Conservation (phyloP, 1,284 basidiomycete genomes). For the Waitea zeae region DNA sequence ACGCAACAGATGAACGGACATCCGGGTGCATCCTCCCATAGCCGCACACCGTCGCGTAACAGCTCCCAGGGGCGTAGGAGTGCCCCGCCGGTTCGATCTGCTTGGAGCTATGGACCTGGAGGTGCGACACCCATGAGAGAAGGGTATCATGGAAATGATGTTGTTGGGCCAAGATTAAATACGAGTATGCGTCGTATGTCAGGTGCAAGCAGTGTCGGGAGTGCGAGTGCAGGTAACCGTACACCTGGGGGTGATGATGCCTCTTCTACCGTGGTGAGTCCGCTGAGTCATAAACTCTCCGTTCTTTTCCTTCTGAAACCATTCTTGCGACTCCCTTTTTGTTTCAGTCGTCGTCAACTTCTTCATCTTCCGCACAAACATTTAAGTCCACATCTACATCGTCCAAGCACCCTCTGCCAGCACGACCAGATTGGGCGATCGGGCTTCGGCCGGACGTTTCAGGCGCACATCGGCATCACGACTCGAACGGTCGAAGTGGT, state of each 20-base stretch:
- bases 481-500: constrained; percentile 23
- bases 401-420: constrained; percentile 60
- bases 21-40: not conserved
- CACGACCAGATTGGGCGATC: constrained; percentile 73
- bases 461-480: constrained; percentile 24
- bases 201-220: constrained; percentile 26
- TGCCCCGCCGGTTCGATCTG: constrained; percentile 27
- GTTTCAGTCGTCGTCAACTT: constrained; percentile 45
- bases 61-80: too few species aligned
- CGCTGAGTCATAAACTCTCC: constrained; percentile 6
- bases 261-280: constrained; percentile 53
- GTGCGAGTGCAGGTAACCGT: constrained; percentile 32
- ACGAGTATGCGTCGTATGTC: constrained; percentile 25
- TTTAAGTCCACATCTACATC: constrained; percentile 49
- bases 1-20: too few species aligned
- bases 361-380: constrained; percentile 58
- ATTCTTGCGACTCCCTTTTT: constrained; percentile 3
- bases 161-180: constrained; percentile 46
- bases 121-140: constrained; percentile 21
- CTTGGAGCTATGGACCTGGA: constrained; percentile 58
- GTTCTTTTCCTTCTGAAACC: constrained; percentile 3
- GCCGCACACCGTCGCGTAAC: constrained; percentile 8
- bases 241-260: constrained; percentile 61
- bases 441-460: constrained; percentile 50
- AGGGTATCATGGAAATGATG: constrained; percentile 17